These are phyloP conservation scores for Fusarium sp. DNA, from an alignment of 2,329 filamentous ascomycete genomes.

Conservation along the genomic window DNA sequence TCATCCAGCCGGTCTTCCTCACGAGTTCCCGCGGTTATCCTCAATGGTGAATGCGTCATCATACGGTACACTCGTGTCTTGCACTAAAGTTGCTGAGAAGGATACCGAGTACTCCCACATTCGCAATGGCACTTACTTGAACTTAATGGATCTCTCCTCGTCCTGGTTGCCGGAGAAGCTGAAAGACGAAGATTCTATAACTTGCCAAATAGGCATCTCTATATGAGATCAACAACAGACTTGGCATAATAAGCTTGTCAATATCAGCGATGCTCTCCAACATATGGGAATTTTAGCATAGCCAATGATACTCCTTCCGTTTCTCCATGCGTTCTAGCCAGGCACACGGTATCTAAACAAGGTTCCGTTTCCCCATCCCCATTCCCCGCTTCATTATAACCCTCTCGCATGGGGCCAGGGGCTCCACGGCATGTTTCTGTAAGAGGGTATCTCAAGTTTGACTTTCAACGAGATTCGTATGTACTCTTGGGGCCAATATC, in stretches of 20 bases:
- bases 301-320: slow-evolving; percentile 12
- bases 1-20: slow-evolving; percentile 31
- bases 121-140: not conserved
- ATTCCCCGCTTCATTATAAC: slow-evolving; percentile 23
- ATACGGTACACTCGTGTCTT: not conserved
- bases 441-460: slow-evolving; percentile 2
- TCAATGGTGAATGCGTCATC: not conserved
- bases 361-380: slow-evolving; percentile 41
- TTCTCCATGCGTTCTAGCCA: slow-evolving; percentile 29
- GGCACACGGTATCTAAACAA: slow-evolving; percentile 7
- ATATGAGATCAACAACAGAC: not conserved
- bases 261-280: not conserved
- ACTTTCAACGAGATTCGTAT: not conserved
- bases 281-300: not conserved
- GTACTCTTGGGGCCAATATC: slow-evolving; percentile 3
- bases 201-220: not conserved
- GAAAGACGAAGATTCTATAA: not conserved
- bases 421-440: slow-evolving; percentile 5
- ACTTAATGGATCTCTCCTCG: not conserved
- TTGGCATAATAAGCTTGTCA: not conserved
- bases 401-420: slow-evolving; percentile 12
- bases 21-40: slow-evolving; percentile 42
- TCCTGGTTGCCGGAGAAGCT: not conserved
- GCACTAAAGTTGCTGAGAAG: not conserved
- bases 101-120: not conserved